A percentile compares a stretch with the other conserved stretches of the same genome.
Evolutionary conservation across 768 basidiomycete species (phyloP).

Genomic region (Suillus americanus): DNA sequence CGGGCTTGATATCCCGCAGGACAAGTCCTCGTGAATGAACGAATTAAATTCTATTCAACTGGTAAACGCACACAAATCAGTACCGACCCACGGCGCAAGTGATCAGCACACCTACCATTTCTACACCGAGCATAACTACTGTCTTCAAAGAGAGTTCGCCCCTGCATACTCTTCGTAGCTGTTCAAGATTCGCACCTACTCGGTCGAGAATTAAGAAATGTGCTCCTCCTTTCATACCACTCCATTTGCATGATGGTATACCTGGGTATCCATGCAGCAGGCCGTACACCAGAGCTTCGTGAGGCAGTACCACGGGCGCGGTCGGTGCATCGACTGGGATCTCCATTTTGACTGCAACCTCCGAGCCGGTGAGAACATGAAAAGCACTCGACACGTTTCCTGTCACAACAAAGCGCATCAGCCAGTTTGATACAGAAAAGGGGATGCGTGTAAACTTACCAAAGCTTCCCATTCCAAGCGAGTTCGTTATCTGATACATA

Average conservation of each 20-base stretch:
- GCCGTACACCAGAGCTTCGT: slow-evolving; percentile 14
- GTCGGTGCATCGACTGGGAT: background rate
- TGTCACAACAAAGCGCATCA: background rate
- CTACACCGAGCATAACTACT: too few species aligned
- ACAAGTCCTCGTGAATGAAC: slow-evolving; percentile 20
- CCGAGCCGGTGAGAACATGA: slow-evolving; percentile 11
- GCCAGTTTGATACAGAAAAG: background rate
- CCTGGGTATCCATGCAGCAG: slow-evolving; percentile 13
- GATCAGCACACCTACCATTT: too few species aligned
- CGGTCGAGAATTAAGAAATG: slow-evolving; percentile 20
- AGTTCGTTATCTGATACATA: background rate
- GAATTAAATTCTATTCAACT: slow-evolving; percentile 18
- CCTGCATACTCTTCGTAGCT: too few species aligned
- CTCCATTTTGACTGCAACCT: slow-evolving; percentile 21
- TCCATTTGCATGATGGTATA: slow-evolving; percentile 13
- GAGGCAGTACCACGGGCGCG: slow-evolving; percentile 6
- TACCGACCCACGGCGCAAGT: too few species aligned
- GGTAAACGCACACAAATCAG: background rate
- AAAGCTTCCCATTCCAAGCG: slow-evolving; percentile 6
- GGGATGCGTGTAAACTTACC: background rate
- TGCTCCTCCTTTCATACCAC: slow-evolving; percentile 11
- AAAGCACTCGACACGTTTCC: slow-evolving; percentile 13
- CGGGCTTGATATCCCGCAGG: slow-evolving; percentile 24
- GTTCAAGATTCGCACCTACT: slow-evolving; percentile 12
- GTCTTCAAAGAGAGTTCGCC: too few species aligned